Evolutionary conservation across 1,139 yeast species (phyloP), one percentile per base, ranked within the genome.

Genomic region (Suhomyces anneliseae): DNA sequence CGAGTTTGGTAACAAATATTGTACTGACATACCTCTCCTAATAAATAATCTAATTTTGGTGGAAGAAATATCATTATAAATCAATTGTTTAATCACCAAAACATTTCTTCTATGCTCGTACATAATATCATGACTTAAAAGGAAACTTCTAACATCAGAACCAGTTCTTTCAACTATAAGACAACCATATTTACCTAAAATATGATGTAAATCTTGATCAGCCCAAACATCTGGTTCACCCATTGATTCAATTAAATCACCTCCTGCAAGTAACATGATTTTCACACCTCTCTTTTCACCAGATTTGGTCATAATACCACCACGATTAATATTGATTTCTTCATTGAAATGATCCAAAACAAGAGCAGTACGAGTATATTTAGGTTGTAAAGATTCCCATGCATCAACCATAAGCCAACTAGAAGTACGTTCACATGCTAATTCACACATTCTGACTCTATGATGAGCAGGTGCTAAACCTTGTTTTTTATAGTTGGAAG

Each of bases 201-300:
- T 95, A 66, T 93, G 99, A 62, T 92, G 96, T 59, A 93, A 76
- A 67, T 93, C 99, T 50, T 81, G 87, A 64, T 92, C 98, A 1
- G 96, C 97, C 99, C 99, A 93, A 34, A 93, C 99, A 61, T 92
- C 95, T 31, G 98, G 98, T 66, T 93, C 99, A n/a, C 99, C 99
- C 98, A 95, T 93, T 43, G 95, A 85, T 67, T 93, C 99, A 48
- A 93, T 93, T 58, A 95, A 77, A 68, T 93, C 99, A 35, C 99
- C 99, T 43, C 99, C 99, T 0, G 99, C 99, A 37, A 93, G 74
- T 49, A 93, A 76, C 99, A 93, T 93, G 59, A 93, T 87, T 64
- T 93, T 93, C 48, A 89, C 97, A 19, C 96, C 97, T 53, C 90
- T 76, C 51, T 82, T 81, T 52, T 82, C 83, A 11, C 96, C 96